Base-by-base conservation (phyloP, 2,329 filamentous ascomycete species). In the Cladosporium sp. region DNA sequence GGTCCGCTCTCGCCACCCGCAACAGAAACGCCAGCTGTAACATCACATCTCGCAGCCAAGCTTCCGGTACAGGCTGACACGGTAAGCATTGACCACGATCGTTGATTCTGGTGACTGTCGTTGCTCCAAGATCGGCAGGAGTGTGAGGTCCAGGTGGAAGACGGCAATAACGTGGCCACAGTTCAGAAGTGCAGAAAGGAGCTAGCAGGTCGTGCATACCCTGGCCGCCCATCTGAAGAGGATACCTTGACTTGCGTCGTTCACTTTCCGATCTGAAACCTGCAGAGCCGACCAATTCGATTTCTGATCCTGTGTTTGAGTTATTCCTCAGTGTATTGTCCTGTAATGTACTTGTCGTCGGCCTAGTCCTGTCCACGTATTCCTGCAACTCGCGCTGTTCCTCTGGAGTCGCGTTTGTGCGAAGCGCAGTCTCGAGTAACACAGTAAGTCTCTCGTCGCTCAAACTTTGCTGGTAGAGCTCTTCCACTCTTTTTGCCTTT, bases 161-260 rank as follows among this genome's bases (percentile, higher is more conserved):
- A 8, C 28, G 20, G 32, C 53, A 56, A n/a, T 48, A 56, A 34
- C 53, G 40, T 37, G 53, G 40, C 53, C 53, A 56, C 32, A 56
- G 40, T 13, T 17, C 19, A 6, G 25, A 36, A 32, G 32, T 37
- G 40, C 28, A 37, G 40, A 56, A 36, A 1, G 20, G 25, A 35
- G 35, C n/a, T 3, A 52, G 20, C 9, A 13, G 4, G 1, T 50
- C 32, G 22, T 19, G 47, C 10, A 13, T 22, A n/a, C 4, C 17
- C 7, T n/a, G 28, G 28, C 12, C 28, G 3, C 8, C 28, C 12
- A 32, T 32, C 12, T 32, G 9, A 3, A 10, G 9, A 10, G 9
- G 9, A 7, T 32, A 10, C 28, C 9, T 32, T 32, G 28, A 32
- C 8, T 32, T 9, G 28, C 28, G 8, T 32, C 8, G 2, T 7